These are phyloP conservation scores for Limtongozyma cylindracea DNA, from an alignment of 805 yeast species.

Conservation along the genomic window DNA sequence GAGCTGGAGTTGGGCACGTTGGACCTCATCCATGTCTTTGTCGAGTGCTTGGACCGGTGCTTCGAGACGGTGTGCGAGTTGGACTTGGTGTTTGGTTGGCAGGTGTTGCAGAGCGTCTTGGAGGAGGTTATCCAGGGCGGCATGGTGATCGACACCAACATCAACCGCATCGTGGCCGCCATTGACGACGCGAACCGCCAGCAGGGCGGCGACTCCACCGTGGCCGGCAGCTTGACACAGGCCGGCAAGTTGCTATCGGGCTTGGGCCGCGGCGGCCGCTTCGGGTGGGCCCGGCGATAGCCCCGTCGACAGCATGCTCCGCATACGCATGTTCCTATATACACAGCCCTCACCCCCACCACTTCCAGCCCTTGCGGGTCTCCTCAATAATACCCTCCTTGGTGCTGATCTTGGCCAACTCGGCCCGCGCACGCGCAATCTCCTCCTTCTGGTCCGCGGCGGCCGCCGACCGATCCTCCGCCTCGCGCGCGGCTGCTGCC, in stretches of 20 bases:
- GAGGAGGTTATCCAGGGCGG: constrained; percentile 95
- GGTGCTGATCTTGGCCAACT: constrained; percentile 3
- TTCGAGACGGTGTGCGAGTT: constrained; percentile 87
- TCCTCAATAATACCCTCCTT: too few species aligned
- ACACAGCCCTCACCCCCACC: too few species aligned
- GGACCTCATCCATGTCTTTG: constrained; percentile 90
- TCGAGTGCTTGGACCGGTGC: constrained; percentile 80
- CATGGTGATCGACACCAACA: constrained; percentile 88
- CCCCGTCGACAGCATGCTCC: too few species aligned
- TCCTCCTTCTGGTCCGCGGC: too few species aligned
- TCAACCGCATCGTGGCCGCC: constrained; percentile 54
- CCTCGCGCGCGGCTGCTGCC: constrained; percentile 9
- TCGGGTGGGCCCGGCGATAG: too few species aligned
- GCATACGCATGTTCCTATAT: too few species aligned
- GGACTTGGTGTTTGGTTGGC: constrained; percentile 98
- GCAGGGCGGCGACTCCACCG: constrained; percentile 3
- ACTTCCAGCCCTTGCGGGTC: too few species aligned
- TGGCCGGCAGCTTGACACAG: too few species aligned
- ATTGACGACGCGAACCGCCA: constrained; percentile 49
- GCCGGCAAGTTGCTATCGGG: too few species aligned
- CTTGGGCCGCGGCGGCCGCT: too few species aligned
- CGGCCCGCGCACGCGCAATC: constrained; percentile 2
- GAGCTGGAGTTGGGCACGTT: constrained; percentile 86
- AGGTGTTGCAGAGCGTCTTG: constrained; percentile 71
- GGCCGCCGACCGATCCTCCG: too few species aligned